Conservation (phyloP, 1,139 yeast species). For the Pichia sp. region DNA sequence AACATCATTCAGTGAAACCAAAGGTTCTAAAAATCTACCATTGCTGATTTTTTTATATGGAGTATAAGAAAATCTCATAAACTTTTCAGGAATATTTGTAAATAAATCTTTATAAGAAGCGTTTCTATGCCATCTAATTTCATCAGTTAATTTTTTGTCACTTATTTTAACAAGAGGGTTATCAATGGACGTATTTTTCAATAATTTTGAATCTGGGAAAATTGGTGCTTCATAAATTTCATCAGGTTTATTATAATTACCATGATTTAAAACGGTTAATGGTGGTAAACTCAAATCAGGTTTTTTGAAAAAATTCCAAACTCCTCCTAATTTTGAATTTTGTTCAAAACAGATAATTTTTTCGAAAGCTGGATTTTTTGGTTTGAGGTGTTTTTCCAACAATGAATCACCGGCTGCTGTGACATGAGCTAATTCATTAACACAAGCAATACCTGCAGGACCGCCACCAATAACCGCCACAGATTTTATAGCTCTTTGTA, state of each 20-base stretch:
- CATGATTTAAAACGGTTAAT: constrained; percentile 1
- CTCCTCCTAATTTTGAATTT: constrained; percentile 39
- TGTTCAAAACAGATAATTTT: constrained; percentile 38
- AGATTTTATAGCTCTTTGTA: constrained; percentile 17
- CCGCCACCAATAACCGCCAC: constrained; percentile 50
- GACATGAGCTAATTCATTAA: constrained; percentile 33
- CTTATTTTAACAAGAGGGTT: constrained; percentile 11
- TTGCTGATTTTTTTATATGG: constrained; percentile 6
- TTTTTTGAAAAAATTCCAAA: constrained; percentile 31
- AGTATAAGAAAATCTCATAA: constrained; percentile 38
- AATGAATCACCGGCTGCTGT: constrained; percentile 13
- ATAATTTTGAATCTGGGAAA: background rate
- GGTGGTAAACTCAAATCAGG: constrained; percentile 29
- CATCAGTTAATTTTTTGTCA: constrained; percentile 8
- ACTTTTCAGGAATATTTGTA: constrained; percentile 44
- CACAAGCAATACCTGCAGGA: constrained; percentile 43
- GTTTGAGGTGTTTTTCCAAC: constrained; percentile 16
- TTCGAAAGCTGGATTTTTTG: constrained; percentile 30
- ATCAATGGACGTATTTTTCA: constrained; percentile 8
- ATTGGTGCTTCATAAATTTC: constrained; percentile 13
- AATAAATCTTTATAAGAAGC: constrained; percentile 37
- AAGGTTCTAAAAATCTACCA: constrained; percentile 20
- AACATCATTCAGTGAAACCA: constrained; percentile 32
- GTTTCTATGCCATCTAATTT: constrained; percentile 19
- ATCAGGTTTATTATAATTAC: constrained; percentile 12